Evolutionary conservation across 805 yeast genomes (phyloP).

Genomic region (Sungouiella thailandica): DNA sequence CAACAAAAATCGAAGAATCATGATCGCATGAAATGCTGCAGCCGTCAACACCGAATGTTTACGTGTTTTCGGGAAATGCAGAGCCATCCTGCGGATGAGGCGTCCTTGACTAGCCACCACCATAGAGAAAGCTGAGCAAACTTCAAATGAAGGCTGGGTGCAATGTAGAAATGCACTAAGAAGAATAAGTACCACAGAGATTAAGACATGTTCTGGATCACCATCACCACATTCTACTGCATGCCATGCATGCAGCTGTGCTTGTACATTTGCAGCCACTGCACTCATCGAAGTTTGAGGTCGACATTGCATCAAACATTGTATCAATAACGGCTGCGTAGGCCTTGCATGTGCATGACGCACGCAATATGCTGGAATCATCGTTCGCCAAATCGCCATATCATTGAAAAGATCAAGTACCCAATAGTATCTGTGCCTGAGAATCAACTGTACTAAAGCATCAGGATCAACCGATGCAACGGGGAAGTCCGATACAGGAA

Average conservation of each 20-base stretch:
- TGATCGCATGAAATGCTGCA: conserved; percentile 13
- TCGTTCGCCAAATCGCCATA: conserved; percentile 31
- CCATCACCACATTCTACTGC: background rate
- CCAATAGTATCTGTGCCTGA: conserved; percentile 34
- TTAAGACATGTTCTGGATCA: conserved; percentile 22
- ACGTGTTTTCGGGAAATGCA: conserved; percentile 13
- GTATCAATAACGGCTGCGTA: no score
- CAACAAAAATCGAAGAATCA: conserved; percentile 11
- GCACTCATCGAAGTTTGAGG: no score
- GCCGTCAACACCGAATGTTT: conserved; percentile 6
- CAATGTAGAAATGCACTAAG: conserved; percentile 16
- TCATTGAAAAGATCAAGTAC: conserved; percentile 37
- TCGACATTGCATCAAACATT: no score
- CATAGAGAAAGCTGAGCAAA: conserved; percentile 6
- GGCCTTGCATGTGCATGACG: conserved; percentile 10
- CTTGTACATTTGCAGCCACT: no score
- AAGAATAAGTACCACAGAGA: conserved; percentile 28
- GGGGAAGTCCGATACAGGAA: background rate
- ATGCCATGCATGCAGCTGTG: no score
- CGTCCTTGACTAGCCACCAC: conserved; percentile 29
- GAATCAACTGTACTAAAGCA: conserved; percentile 19
- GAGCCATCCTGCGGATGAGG: conserved; percentile 25
- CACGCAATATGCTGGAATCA: conserved; percentile 31
- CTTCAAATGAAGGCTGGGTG: conserved; percentile 7
- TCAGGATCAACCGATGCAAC: conserved; percentile 2